Evolutionary conservation across 495 filamentous ascomycete species (phyloP).

Genomic region (Niebla homalea): DNA sequence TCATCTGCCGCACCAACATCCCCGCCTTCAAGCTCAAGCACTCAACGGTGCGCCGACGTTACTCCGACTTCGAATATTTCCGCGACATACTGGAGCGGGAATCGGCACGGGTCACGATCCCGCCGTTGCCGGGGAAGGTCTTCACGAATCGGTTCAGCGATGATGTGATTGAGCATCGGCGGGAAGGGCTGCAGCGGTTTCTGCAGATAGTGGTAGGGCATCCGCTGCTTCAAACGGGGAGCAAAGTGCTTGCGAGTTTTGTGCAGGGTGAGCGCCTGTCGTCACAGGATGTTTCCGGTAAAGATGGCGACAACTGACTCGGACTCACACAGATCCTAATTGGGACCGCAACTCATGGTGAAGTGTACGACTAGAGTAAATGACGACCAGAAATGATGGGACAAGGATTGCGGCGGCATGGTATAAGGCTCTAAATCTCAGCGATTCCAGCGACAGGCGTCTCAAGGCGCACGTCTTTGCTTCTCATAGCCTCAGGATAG

Average conservation of each 20-base stretch:
- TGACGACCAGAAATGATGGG: background rate
- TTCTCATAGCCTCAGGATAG: too few relatives aligned
- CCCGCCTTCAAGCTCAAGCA: conserved; percentile 91
- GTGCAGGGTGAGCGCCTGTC: conserved; percentile 65
- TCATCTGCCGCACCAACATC: conserved; percentile 93
- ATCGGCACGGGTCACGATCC: conserved; percentile 85
- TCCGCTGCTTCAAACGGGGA: conserved; percentile 91
- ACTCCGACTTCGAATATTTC: conserved; percentile 97
- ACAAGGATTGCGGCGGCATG: background rate
- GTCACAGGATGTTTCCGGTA: background rate
- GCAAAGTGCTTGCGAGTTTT: conserved; percentile 88
- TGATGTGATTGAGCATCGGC: conserved; percentile 91
- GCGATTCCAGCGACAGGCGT: background rate
- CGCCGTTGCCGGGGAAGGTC: conserved; percentile 90
- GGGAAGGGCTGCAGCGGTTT: conserved; percentile 87
- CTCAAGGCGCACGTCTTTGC: background rate
- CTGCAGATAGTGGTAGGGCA: conserved; percentile 96
- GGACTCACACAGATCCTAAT: conserved; percentile 44
- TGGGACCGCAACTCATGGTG: conserved; percentile 73
- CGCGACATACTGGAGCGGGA: conserved; percentile 96
- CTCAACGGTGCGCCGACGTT: conserved; percentile 77
- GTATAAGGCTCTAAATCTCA: background rate
- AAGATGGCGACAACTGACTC: background rate
- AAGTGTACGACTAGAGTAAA: conserved; percentile 5
- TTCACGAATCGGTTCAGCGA: conserved; percentile 98